Conservation (phyloP, 108 stramenopile genomes). For the Cyclotella baltica region DNA sequence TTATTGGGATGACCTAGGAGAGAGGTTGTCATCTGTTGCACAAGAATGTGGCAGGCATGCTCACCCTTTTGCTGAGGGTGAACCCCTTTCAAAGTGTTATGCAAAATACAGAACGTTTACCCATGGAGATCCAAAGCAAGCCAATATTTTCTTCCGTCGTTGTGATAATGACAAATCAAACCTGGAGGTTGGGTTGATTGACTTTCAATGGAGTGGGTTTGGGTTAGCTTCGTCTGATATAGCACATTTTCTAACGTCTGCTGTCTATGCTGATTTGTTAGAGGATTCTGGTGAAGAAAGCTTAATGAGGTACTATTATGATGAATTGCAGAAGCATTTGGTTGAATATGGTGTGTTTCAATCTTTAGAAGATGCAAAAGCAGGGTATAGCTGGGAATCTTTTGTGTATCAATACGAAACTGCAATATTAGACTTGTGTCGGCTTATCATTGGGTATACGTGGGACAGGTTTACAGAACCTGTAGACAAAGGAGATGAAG, state of each 20-base stretch:
- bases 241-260: slow-evolving; percentile 61
- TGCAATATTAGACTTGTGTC: slow-evolving; percentile 65
- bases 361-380: slow-evolving; percentile 39
- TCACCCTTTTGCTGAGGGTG: slow-evolving; percentile 55
- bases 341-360: slow-evolving; percentile 57
- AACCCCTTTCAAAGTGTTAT: slow-evolving; percentile 3
- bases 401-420: slow-evolving; percentile 61
- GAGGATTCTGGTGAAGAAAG: slow-evolving; percentile 51
- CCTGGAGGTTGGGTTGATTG: slow-evolving; percentile 66
- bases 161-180: slow-evolving; percentile 14
- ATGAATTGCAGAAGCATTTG: slow-evolving; percentile 38
- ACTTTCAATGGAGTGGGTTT: slow-evolving; percentile 76
- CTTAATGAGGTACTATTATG: slow-evolving; percentile 57
- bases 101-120: slow-evolving; percentile 61
- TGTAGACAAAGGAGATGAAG: slow-evolving; percentile 34
- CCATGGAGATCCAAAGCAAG: slow-evolving; percentile 77
- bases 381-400: slow-evolving; percentile 43
- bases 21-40: slow-evolving; percentile 54
- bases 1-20: slow-evolving; percentile 48
- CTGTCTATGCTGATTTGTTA: slow-evolving; percentile 50
- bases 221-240: slow-evolving; percentile 77
- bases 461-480: slow-evolving; percentile 65
- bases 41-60: slow-evolving; percentile 41
- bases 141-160: slow-evolving; percentile 75
- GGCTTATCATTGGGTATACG: slow-evolving; percentile 70